phyloP scores from a whole-genome alignment of 257 asterid species.

The Sherardia arvensis region DNA sequence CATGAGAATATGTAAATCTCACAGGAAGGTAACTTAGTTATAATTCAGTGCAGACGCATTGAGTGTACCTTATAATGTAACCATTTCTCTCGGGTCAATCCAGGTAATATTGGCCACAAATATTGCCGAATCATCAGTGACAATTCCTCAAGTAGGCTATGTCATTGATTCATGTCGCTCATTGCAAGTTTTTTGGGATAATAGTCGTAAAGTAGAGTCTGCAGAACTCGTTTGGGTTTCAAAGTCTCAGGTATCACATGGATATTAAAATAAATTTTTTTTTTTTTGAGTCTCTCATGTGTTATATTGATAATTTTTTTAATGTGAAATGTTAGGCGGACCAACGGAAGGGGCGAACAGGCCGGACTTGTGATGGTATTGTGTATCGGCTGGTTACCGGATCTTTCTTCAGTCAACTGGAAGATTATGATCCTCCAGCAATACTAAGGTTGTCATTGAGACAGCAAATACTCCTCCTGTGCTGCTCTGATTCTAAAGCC shows the following conservation, averaged over 20 bases:
- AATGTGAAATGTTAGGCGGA: constrained; percentile 53
- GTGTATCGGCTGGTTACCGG: constrained; percentile 81
- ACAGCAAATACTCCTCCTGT: constrained; percentile 68
- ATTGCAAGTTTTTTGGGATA: constrained; percentile 91
- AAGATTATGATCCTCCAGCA: constrained; percentile 78
- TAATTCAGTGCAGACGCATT: not conserved
- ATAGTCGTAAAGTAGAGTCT: constrained; percentile 46
- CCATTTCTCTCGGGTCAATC: constrained; percentile 5
- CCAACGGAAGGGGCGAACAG: constrained; percentile 92
- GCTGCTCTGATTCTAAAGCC: constrained; percentile 85
- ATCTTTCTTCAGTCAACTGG: constrained; percentile 57
- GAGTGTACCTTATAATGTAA: constrained; percentile 8
- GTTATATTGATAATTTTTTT: constrained; percentile 10
- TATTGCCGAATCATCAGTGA: constrained; percentile 97
- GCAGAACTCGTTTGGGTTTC: constrained; percentile 96
- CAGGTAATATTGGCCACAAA: constrained; percentile 97
- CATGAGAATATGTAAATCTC: constrained; percentile 77
- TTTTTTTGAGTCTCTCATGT: constrained; percentile 1
- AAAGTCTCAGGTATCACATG: constrained; percentile 68
- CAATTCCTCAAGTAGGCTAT: constrained; percentile 93
- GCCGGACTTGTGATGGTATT: constrained; percentile 89
- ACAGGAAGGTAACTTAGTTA: constrained; percentile 58
- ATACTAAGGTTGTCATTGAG: constrained; percentile 68
- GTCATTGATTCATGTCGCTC: constrained; percentile 98
- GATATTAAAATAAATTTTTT: constrained; percentile 10